Percentiles rank a stretch among this genome's conserved stretches.
These are phyloP conservation scores for Suillus luteus DNA, from an alignment of 768 basidiomycete genomes.

Conservation along the genomic window DNA sequence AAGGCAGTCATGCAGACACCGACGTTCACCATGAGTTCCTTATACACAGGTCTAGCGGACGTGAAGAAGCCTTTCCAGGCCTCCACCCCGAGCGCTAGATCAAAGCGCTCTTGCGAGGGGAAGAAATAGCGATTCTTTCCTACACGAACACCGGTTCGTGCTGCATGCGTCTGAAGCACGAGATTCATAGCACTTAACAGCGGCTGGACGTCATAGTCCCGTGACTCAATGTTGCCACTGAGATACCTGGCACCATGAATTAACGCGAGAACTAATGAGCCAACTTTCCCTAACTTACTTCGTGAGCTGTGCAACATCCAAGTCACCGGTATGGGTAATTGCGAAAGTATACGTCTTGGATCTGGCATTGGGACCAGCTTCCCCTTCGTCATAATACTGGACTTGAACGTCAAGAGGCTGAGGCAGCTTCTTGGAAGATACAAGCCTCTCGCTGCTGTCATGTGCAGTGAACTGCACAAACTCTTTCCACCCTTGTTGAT, in stretches of 20 bases:
- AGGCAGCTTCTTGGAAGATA: constrained; percentile 41
- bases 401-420: constrained; percentile 37
- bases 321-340: constrained; percentile 33
- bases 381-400: constrained; percentile 44
- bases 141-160: constrained; percentile 46
- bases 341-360: constrained; percentile 41
- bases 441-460: constrained; percentile 44
- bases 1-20: constrained; percentile 58
- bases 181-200: constrained; percentile 49
- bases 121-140: constrained; percentile 57
- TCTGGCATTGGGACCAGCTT: constrained; percentile 30
- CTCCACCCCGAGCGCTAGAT: constrained; percentile 41
- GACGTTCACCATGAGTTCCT: constrained; percentile 54
- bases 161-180: constrained; percentile 46
- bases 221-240: constrained; percentile 37
- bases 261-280: constrained; percentile 1
- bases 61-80: constrained; percentile 54
- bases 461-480: constrained; percentile 40
- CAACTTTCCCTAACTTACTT: constrained; percentile 31
- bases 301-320: constrained; percentile 32
- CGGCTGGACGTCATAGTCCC: constrained; percentile 44
- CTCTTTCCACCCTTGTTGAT: constrained; percentile 38
- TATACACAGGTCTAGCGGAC: constrained; percentile 50
- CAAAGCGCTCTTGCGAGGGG: constrained; percentile 27
- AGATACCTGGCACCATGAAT: constrained; percentile 37